These are phyloP conservation scores for Neurospora discreta DNA, from an alignment of 495 filamentous ascomycete genomes.

Conservation along the genomic window DNA sequence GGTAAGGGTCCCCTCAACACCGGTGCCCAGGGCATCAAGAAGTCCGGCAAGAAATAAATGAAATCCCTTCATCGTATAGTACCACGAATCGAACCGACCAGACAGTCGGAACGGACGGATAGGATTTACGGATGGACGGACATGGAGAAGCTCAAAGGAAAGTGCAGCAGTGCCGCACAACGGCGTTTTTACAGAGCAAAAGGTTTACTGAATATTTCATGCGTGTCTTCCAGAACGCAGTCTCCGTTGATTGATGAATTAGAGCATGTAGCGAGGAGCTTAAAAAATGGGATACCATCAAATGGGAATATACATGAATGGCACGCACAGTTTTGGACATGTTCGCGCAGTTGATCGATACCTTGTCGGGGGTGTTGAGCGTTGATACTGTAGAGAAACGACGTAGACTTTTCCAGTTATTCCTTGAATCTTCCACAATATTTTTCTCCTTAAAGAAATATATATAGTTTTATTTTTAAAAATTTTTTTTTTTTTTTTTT, in stretches of 20 bases:
- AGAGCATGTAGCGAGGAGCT: neutral
- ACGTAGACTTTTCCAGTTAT: too few species aligned
- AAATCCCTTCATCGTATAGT: neutral
- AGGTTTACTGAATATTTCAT: neutral
- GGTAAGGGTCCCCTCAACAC: constrained; percentile 54
- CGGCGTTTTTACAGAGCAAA: neutral
- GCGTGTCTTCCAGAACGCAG: neutral
- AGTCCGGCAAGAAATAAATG: constrained; percentile 73
- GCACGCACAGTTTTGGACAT: neutral
- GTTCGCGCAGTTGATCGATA: neutral
- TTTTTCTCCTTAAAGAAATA: too few species aligned
- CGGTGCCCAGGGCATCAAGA: constrained; percentile 78
- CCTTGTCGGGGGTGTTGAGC: neutral
- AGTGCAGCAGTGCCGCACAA: neutral
- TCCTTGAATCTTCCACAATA: too few species aligned
- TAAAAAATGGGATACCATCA: neutral
- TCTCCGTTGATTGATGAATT: neutral
- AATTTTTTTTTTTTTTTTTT: too few species aligned
- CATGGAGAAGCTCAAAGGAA: neutral
- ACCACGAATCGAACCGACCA: neutral
- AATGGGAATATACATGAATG: neutral
- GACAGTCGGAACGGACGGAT: neutral
- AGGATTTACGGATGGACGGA: neutral
- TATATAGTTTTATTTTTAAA: too few species aligned
- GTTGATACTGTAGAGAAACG: neutral